Conservation (phyloP, 1,284 basidiomycete genomes). For the Trichosporon asahii region DNA sequence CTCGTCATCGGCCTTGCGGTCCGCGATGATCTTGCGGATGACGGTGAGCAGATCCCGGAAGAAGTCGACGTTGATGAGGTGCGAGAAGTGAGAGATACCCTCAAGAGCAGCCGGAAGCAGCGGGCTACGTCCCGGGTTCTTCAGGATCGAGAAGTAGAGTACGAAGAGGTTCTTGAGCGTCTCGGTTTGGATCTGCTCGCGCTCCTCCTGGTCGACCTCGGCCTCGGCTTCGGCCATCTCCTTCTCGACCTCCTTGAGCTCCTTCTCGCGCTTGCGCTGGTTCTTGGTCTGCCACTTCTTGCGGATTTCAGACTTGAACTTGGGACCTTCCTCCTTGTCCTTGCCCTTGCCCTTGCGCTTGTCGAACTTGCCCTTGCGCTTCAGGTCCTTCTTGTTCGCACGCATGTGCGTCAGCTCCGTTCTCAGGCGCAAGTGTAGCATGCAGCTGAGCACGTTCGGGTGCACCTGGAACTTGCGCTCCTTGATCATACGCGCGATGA, state of each 20-base stretch:
- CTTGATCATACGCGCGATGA: conserved; percentile 94
- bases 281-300: conserved; percentile 79
- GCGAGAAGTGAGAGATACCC: conserved; percentile 89
- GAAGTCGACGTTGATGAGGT: conserved; percentile 97
- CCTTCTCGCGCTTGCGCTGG: conserved; percentile 71
- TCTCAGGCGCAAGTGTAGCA: conserved; percentile 81
- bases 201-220: conserved; percentile 88
- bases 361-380: conserved; percentile 16
- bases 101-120: conserved; percentile 83
- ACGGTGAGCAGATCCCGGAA: conserved; percentile 92
- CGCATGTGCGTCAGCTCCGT: conserved; percentile 66
- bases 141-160: conserved; percentile 94
- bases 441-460: conserved; percentile 78
- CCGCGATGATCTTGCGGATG: conserved; percentile 69
- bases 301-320: conserved; percentile 63
- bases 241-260: conserved; percentile 76
- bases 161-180: conserved; percentile 97
- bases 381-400: conserved; percentile 52
- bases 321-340: conserved; percentile 46
- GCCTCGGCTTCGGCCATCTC: conserved; percentile 93
- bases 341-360: conserved; percentile 47
- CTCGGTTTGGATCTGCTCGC: conserved; percentile 84
- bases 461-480: conserved; percentile 87
- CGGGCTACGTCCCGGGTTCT: conserved; percentile 74
- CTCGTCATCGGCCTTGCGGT: conserved; percentile 47